phyloP scores from a whole-genome alignment of 2,329 filamentous ascomycete species.

The Phyllosticta ampelicida region DNA sequence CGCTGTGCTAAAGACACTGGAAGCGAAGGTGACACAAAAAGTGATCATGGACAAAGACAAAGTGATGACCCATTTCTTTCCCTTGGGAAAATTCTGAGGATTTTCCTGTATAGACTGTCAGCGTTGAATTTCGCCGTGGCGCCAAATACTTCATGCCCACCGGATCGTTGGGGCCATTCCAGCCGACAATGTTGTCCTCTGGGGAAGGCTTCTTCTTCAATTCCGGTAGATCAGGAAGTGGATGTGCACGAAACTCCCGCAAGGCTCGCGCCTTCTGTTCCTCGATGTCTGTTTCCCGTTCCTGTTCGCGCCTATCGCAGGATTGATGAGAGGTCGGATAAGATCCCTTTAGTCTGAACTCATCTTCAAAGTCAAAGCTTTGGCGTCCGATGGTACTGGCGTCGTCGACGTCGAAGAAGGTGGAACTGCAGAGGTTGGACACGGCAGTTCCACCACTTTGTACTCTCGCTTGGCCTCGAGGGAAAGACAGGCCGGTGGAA shows the following conservation, averaged over 20 bases:
- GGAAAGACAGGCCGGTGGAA: neutral
- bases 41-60: conserved; percentile 32
- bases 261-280: neutral
- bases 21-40: conserved; percentile 39
- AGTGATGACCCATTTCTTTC: conserved; percentile 34
- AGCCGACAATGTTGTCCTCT: conserved; percentile 6
- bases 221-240: neutral
- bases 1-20: conserved; percentile 36
- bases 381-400: neutral
- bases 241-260: neutral
- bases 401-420: neutral
- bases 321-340: neutral
- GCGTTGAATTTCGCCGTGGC: neutral
- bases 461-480: neutral
- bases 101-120: conserved; percentile 16
- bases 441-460: neutral
- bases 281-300: conserved; percentile 2
- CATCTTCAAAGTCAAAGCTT: neutral
- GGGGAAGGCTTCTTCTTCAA: neutral
- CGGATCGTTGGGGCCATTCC: conserved; percentile 8
- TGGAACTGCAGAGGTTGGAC: neutral
- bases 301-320: neutral
- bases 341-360: neutral
- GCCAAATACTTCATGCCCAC: neutral
- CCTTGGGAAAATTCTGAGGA: conserved; percentile 17